Evolutionary conservation across 2,329 filamentous ascomycete species (phyloP).

Genomic region (Exophiala dermatitidis): DNA sequence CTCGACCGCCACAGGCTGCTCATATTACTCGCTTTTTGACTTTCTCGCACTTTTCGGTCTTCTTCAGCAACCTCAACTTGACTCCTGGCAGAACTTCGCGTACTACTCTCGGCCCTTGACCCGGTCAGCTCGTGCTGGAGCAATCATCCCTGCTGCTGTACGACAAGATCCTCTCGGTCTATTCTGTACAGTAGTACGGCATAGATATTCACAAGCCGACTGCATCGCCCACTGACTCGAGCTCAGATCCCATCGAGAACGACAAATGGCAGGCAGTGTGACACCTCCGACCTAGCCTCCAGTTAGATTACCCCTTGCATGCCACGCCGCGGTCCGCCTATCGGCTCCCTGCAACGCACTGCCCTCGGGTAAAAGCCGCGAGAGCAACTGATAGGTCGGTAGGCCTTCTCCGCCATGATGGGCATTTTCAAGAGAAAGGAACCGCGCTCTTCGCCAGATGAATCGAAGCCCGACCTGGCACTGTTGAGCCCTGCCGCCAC

Average conservation of each 20-base stretch:
- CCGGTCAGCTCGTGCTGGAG: too few relatives aligned
- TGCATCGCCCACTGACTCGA: neutral
- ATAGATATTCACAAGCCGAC: neutral
- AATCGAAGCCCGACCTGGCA: conserved; percentile 7
- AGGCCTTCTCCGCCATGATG: conserved; percentile 36
- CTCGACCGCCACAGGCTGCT: too few relatives aligned
- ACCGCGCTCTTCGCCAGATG: conserved; percentile 31
- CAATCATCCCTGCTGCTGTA: too few relatives aligned
- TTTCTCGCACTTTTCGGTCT: too few relatives aligned
- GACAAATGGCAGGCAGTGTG: neutral
- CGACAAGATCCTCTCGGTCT: conserved; percentile 9
- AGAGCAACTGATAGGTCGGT: conserved; percentile 2
- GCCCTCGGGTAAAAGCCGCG: neutral
- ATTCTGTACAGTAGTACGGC: neutral
- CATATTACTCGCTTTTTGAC: too few relatives aligned
- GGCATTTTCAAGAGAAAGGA: conserved; percentile 44
- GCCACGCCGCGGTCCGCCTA: conserved; percentile 5
- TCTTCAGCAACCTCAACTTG: too few relatives aligned
- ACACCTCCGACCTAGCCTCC: neutral
- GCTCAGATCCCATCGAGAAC: neutral
- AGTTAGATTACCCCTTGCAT: conserved; percentile 8
- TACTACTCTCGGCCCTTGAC: too few relatives aligned
- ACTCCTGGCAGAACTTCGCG: too few relatives aligned
- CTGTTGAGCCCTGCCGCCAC: conserved; percentile 11
- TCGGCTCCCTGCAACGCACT: conserved; percentile 10